Evolutionary conservation across 495 filamentous ascomycete species (phyloP), one percentile per base, ranked within the genome.

Genomic region (Aspergillus saccharolyticus): DNA sequence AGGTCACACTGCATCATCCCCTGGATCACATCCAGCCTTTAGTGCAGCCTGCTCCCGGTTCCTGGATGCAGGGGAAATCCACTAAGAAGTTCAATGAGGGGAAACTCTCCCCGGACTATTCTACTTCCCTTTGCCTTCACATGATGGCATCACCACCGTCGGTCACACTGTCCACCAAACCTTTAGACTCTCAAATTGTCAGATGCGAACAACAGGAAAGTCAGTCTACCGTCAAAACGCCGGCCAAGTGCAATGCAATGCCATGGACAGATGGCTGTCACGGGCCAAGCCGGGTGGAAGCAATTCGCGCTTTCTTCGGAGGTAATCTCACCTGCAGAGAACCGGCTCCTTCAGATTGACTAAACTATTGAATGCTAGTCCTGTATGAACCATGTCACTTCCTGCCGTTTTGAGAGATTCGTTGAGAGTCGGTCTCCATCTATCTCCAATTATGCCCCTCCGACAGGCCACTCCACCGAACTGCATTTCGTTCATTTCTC

Each of bases 91-190:
- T 39, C 4, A 12, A 55, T 19, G 28, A 47, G 53, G 44, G 28
- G 21, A 44, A 19, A 19, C n/a, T 16, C 14, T 12, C 25, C 25
- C 25, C 15, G 44, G 42, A 39, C 33, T 39, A 39, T 22, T 54
- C 52, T 17, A 39, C 10, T 39, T 39, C 15, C 0, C 24, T 12
- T 50, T 17, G 28, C 17, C 46, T 46, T 59, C 62, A 64, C 55
- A 57, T 64, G 58, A 64, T 60, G 45, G 28, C 22, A 60, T 60
- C 62, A 60, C 58, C 43, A 56, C n/a, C 30, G 28, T 51, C 25
- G 55, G 62, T 64, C 58, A 64, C 55, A 57, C 20, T 28, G 9
- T 9, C 25, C 25, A 28, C 25, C 22, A 47, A 46, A 17, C 17
- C 8, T 3, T 24, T 17, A 24, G 16, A n/a, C 12, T 22, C 9